phyloP scores from a whole-genome alignment of 352 stramenopile genomes.

The Blastocystis hominis region DNA sequence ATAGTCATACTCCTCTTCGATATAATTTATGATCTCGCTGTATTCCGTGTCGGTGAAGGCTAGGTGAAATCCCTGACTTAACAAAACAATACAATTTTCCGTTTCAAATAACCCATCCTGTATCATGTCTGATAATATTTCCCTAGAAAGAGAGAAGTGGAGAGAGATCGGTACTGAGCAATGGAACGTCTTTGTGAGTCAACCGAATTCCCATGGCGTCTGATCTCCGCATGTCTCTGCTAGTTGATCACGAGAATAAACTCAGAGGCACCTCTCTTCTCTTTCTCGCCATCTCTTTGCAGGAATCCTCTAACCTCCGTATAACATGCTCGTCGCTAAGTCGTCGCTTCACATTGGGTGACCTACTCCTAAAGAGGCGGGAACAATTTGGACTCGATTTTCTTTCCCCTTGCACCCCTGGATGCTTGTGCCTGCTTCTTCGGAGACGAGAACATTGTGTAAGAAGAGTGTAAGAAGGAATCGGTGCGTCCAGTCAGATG shows the following conservation, averaged over 20 bases:
- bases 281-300: background rate
- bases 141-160: background rate
- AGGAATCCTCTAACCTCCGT: background rate
- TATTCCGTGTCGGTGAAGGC: constrained; percentile 21
- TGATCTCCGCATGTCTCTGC: background rate
- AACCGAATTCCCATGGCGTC: background rate
- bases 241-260: background rate
- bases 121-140: constrained; percentile 16
- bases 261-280: background rate
- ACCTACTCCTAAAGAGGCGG: background rate
- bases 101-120: constrained; percentile 8
- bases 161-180: constrained; percentile 1
- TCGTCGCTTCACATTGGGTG: background rate
- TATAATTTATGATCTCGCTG: background rate
- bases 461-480: background rate
- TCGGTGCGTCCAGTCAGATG: background rate
- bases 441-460: background rate
- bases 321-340: background rate
- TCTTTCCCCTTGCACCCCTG: background rate
- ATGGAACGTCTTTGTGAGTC: background rate
- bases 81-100: background rate
- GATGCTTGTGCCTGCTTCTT: background rate
- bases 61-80: background rate
- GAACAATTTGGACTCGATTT: background rate
- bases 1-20: constrained; percentile 47